Percentiles rank a stretch among this genome's conserved stretches.
phyloP scores from a whole-genome alignment of 306 rosid species.

The Datisca glomerata region DNA sequence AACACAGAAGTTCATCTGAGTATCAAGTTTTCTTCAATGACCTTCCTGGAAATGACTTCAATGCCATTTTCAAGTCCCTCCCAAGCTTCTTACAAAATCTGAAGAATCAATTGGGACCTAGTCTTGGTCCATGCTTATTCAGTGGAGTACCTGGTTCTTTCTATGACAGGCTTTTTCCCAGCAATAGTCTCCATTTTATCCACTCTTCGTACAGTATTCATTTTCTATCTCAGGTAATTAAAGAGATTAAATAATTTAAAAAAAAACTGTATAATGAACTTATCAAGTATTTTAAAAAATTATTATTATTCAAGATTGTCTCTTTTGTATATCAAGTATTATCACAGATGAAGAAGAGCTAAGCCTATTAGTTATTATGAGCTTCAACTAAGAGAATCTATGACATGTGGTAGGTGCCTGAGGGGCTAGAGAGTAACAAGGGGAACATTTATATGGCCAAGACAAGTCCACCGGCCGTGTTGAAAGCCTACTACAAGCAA shows the following conservation, averaged over 20 bases:
- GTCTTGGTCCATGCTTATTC: conserved; percentile 21
- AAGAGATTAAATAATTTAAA: too few species aligned
- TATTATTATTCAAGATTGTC: too few species aligned
- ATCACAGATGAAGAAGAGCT: too few species aligned
- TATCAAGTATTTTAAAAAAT: background rate
- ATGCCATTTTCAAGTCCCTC: conserved; percentile 20
- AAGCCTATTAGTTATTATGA: too few species aligned
- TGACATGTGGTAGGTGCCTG: conserved; percentile 23
- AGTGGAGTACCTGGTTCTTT: conserved; percentile 39
- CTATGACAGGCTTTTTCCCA: conserved; percentile 38
- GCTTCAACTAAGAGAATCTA: too few species aligned
- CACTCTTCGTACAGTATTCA: conserved; percentile 33
- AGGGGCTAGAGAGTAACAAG: conserved; percentile 3
- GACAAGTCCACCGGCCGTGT: background rate
- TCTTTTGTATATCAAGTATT: too few species aligned
- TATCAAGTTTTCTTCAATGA: conserved; percentile 36
- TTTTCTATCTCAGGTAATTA: conserved; percentile 31
- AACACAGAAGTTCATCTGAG: background rate
- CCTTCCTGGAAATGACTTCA: conserved; percentile 42
- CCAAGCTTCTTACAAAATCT: conserved; percentile 18
- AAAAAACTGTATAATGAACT: background rate
- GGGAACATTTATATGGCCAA: conserved; percentile 6
- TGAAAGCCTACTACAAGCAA: background rate
- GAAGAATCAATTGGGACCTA: background rate
- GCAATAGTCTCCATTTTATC: conserved; percentile 19